Conservation (phyloP, 306 rosid genomes). For the apple (Malus domestica) region ASM211411v1 NC_041796.1:9725001-9725500, state of each 20-base stretch:
- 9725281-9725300: not conserved
- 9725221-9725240: not conserved
- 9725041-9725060: conserved; percentile 11
- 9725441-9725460: not conserved
- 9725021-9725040: not conserved
- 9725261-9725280: not conserved
- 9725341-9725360: not conserved
- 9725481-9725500: not conserved
- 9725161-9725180: not conserved
- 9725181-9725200: not conserved
- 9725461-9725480: not conserved
- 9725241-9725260: not conserved
- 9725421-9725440: not conserved
- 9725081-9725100: conserved; percentile 72
- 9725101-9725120: conserved; percentile 88
- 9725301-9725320: not conserved
- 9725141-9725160: conserved; percentile 26
- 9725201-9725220: not conserved
- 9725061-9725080: conserved; percentile 74
- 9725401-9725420: not conserved
- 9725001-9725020: not conserved
- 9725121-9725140: conserved; percentile 89
- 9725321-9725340: not conserved
- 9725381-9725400: not conserved
- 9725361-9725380: not conserved